Evolutionary conservation across 2,329 filamentous ascomycete genomes (phyloP).

Genomic region (Hypoxylon sp.): DNA sequence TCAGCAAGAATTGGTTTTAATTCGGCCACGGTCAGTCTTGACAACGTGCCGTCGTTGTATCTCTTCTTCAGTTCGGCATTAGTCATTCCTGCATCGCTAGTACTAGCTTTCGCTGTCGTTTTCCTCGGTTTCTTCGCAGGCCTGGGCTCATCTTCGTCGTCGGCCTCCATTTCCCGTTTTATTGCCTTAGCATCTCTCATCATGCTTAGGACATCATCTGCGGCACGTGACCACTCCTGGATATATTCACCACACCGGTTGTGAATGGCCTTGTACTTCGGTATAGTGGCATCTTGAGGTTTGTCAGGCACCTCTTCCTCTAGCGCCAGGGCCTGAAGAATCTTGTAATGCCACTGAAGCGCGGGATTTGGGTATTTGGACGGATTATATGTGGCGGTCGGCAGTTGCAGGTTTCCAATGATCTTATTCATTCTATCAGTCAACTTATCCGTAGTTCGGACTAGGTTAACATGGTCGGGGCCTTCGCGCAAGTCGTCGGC

Average conservation of each 20-base stretch:
- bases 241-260: conserved; percentile 88
- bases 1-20: conserved; percentile 65
- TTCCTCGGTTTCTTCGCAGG: conserved; percentile 64
- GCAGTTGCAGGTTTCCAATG: conserved; percentile 88
- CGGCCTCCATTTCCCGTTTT: conserved; percentile 68
- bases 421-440: conserved; percentile 87
- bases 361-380: conserved; percentile 91
- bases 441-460: conserved; percentile 76
- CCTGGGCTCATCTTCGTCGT: conserved; percentile 58
- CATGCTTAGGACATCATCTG: conserved; percentile 70
- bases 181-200: conserved; percentile 59
- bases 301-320: conserved; percentile 90
- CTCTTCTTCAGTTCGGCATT: conserved; percentile 64
- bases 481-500: conserved; percentile 87
- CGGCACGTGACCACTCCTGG: conserved; percentile 79
- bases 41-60: conserved; percentile 62
- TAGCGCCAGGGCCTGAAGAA: conserved; percentile 90
- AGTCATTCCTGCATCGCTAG: conserved; percentile 57
- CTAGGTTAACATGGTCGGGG: conserved; percentile 71
- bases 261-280: conserved; percentile 88
- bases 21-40: conserved; percentile 69
- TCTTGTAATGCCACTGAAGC: conserved; percentile 97
- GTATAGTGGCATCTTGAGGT: conserved; percentile 82
- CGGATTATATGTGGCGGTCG: conserved; percentile 87
- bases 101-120: conserved; percentile 52